These are phyloP conservation scores for Musa troglodytarum DNA, from an alignment of 176 grass and related monocot genomes.

Conservation along the genomic window DNA sequence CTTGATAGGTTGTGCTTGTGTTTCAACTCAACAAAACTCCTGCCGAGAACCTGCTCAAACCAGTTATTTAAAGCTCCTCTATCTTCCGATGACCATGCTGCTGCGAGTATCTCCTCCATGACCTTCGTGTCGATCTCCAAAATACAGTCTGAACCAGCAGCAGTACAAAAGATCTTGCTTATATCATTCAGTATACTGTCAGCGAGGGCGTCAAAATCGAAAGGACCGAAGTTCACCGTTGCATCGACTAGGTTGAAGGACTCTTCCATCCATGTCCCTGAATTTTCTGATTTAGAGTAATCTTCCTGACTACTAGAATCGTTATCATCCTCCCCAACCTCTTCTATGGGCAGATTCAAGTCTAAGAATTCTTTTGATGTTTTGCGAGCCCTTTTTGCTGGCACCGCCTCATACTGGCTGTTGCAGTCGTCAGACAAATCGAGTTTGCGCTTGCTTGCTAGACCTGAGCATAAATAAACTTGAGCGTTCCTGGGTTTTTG, in stretches of 20 bases:
- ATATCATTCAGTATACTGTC: conserved; percentile 43
- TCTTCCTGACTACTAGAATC: conserved; percentile 20
- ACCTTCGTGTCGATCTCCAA: conserved; percentile 50
- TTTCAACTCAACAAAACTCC: conserved; percentile 57
- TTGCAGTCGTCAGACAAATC: conserved; percentile 24
- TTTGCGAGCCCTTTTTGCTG: conserved; percentile 35
- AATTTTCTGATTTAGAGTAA: conserved; percentile 25
- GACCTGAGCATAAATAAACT: conserved; percentile 21
- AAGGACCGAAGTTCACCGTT: conserved; percentile 38
- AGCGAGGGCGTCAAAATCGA: conserved; percentile 53
- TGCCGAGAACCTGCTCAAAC: conserved; percentile 53
- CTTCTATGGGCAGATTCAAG: conserved; percentile 61
- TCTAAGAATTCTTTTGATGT: conserved; percentile 42
- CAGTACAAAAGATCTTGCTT: conserved; percentile 21
- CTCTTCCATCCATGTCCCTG: conserved; percentile 33
- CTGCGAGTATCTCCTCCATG: conserved; percentile 68
- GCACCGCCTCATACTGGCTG: conserved; percentile 20
- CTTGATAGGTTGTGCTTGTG: conserved; percentile 28
- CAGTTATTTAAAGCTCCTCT: conserved; percentile 25
- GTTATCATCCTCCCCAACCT: conserved; percentile 24
- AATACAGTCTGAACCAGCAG: conserved; percentile 30
- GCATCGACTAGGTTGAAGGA: conserved; percentile 36
- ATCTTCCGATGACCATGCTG: conserved; percentile 45
- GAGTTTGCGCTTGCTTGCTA: conserved; percentile 41
- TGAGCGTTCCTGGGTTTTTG: not conserved